Percentiles rank a stretch among this genome's conserved stretches.
Evolutionary conservation across 768 basidiomycete genomes (phyloP).

Genomic region (Fistulinella prunicolor): DNA sequence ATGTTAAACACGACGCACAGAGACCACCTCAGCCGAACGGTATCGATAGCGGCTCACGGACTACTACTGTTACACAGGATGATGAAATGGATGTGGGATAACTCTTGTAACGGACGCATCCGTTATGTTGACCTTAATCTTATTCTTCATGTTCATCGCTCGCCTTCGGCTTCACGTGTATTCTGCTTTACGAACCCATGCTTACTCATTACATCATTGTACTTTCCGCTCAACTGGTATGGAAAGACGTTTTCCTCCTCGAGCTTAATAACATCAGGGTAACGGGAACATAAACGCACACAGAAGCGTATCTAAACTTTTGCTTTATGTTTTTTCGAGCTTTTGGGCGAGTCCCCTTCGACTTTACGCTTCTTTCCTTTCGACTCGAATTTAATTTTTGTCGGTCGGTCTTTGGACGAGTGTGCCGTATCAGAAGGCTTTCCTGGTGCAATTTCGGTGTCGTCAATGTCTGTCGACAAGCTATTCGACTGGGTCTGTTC

Average conservation of each 20-base stretch:
- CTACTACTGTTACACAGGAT: conserved; percentile 41
- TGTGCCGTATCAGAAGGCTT: conserved; percentile 7
- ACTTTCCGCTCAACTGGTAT: conserved; percentile 12
- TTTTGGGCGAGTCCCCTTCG: conserved; percentile 45
- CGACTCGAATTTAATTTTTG: conserved; percentile 20
- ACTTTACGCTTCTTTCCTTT: conserved; percentile 47
- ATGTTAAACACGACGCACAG: conserved; percentile 43
- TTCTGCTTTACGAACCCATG: conserved; percentile 21
- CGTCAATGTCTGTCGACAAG: conserved; percentile 24
- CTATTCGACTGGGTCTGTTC: not conserved
- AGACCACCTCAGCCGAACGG: conserved; percentile 19
- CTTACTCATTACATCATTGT: conserved; percentile 20
- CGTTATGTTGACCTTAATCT: conserved; percentile 15
- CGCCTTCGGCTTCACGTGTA: conserved; percentile 23
- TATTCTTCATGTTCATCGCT: conserved; percentile 29
- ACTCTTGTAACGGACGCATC: conserved; percentile 16
- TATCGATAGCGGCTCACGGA: conserved; percentile 26
- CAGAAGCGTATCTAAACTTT: conserved; percentile 10
- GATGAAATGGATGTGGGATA: conserved; percentile 73
- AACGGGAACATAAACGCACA: not conserved
- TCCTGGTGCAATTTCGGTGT: conserved; percentile 23
- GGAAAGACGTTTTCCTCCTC: conserved; percentile 5
- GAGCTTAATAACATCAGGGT: conserved; percentile 6
- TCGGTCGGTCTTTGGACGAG: not conserved
- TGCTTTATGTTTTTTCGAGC: conserved; percentile 45